phyloP scores from a whole-genome alignment of 495 filamentous ascomycete genomes.

The Tuber umbilicatum region DNA sequence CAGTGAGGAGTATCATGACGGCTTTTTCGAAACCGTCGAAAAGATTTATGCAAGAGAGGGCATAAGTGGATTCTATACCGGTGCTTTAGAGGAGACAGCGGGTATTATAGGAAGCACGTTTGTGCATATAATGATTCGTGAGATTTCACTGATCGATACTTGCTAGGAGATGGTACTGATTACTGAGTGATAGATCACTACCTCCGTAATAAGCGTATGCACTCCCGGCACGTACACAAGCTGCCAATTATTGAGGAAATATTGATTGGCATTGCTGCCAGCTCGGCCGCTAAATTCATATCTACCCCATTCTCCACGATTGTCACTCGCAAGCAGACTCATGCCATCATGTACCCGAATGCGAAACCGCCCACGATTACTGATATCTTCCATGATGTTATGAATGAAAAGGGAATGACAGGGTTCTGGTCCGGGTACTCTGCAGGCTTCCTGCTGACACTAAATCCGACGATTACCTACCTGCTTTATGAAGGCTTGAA shows the following conservation, averaged over 20 bases:
- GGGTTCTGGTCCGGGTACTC: conserved; percentile 93
- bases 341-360: conserved; percentile 47
- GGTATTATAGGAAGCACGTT: conserved; percentile 53
- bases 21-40: conserved; percentile 59
- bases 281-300: conserved; percentile 67
- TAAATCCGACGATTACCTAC: conserved; percentile 84
- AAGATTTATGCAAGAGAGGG: conserved; percentile 70
- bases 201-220: conserved; percentile 57
- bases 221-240: conserved; percentile 46
- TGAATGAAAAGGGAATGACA: conserved; percentile 60
- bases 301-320: conserved; percentile 80
- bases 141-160: conserved; percentile 4
- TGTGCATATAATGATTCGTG: conserved; percentile 41
- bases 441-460: conserved; percentile 67
- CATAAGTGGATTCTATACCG: conserved; percentile 64
- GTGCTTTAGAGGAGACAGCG: conserved; percentile 61
- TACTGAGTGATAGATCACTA: conserved; percentile 80
- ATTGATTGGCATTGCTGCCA: conserved; percentile 66
- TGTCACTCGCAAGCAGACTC: conserved; percentile 72
- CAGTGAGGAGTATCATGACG: conserved; percentile 47
- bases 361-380: conserved; percentile 45
- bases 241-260: conserved; percentile 68
- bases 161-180: conserved; percentile 59
- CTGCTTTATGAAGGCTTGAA: conserved; percentile 69
- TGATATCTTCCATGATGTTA: conserved; percentile 60